Evolutionary conservation across 805 yeast species (phyloP).

Genomic region (Scheffersomyces spartinae): DNA sequence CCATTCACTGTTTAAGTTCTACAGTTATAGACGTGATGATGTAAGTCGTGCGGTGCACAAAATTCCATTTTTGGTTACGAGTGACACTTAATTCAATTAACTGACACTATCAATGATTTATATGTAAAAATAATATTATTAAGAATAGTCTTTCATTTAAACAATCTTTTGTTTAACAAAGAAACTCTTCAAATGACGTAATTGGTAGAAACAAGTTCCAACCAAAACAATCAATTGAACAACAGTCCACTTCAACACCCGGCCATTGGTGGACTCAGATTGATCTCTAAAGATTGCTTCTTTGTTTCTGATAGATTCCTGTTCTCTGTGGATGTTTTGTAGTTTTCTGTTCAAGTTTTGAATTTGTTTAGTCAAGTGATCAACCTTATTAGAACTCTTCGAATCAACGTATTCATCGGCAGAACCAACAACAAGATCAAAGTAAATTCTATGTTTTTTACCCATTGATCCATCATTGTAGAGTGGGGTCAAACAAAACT

Average conservation of each 20-base stretch:
- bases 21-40: too few relatives aligned
- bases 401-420: constrained; percentile 49
- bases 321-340: constrained; percentile 52
- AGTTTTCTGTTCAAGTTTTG: constrained; percentile 47
- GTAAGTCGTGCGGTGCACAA: too few relatives aligned
- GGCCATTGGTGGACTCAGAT: constrained; percentile 63
- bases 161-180: constrained; percentile 82
- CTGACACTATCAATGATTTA: too few relatives aligned
- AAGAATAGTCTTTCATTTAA: too few relatives aligned
- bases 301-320: constrained; percentile 56
- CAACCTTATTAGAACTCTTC: constrained; percentile 42
- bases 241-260: constrained; percentile 64
- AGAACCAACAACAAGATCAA: constrained; percentile 64
- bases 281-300: constrained; percentile 71
- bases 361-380: constrained; percentile 42
- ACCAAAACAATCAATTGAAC: constrained; percentile 59
- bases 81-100: too few relatives aligned
- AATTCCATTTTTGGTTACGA: too few relatives aligned
- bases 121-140: too few relatives aligned
- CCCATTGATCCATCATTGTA: constrained; percentile 63
- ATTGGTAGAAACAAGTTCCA: constrained; percentile 64
- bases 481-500: constrained; percentile 53
- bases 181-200: constrained; percentile 67
- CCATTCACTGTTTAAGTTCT: too few relatives aligned
- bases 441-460: constrained; percentile 52